These are phyloP conservation scores for Mrakia frigida DNA, from an alignment of 768 basidiomycete genomes.

Conservation along the genomic window DNA sequence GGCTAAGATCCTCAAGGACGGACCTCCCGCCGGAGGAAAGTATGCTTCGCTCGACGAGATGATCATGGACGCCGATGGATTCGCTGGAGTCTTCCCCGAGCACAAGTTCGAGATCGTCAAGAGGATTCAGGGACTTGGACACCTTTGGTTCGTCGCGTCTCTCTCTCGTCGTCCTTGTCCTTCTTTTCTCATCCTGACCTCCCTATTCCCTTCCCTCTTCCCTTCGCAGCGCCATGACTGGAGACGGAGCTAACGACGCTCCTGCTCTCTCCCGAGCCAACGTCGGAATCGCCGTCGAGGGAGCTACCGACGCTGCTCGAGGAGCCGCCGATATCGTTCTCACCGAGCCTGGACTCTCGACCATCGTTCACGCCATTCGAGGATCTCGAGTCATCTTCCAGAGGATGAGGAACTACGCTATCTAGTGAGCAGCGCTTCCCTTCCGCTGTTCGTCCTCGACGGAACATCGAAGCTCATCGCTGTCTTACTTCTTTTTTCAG, in stretches of 20 bases:
- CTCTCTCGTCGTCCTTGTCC: not conserved
- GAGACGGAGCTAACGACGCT: slow-evolving; percentile 98
- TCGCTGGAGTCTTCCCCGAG: slow-evolving; percentile 98
- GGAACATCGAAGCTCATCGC: not conserved
- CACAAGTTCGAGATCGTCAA: slow-evolving; percentile 99
- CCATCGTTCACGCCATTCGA: slow-evolving; percentile 97
- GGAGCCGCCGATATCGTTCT: slow-evolving; percentile 97
- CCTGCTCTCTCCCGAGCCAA: slow-evolving; percentile 97
- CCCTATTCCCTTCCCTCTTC: not conserved
- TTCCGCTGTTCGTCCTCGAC: not conserved
- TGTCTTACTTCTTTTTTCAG: not conserved
- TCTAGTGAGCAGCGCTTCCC: slow-evolving; percentile 44
- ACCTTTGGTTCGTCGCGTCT: slow-evolving; percentile 21
- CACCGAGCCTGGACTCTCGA: slow-evolving; percentile 96
- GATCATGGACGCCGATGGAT: slow-evolving; percentile 99
- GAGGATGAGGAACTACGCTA: slow-evolving; percentile 98
- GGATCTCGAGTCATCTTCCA: slow-evolving; percentile 99
- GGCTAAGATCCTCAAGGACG: slow-evolving; percentile 97
- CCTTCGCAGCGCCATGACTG: slow-evolving; percentile 80
- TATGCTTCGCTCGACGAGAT: slow-evolving; percentile 85
- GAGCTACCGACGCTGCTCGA: slow-evolving; percentile 97
- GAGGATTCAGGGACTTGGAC: slow-evolving; percentile 82
- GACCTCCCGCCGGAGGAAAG: slow-evolving; percentile 79
- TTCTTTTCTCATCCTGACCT: not conserved
- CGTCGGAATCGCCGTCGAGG: slow-evolving; percentile 98